Evolutionary conservation across 1,284 basidiomycete genomes (phyloP).

Genomic region (Microbotryum intermedium): DNA sequence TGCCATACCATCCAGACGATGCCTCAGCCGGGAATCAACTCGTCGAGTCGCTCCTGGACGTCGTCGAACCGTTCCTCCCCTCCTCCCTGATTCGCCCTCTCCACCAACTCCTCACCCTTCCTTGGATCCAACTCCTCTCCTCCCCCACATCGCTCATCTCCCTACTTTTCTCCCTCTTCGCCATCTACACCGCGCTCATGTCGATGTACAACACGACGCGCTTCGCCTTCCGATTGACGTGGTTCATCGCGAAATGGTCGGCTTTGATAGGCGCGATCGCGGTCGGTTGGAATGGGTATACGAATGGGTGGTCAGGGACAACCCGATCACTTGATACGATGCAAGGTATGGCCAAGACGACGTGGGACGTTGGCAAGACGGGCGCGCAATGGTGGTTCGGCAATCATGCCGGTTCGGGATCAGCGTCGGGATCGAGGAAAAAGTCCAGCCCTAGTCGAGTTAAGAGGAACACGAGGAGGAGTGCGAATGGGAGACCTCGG

Average conservation of each 20-base stretch:
- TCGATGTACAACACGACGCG: slow-evolving; percentile 64
- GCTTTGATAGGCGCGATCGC: slow-evolving; percentile 48
- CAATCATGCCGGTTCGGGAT: background rate
- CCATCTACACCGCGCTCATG: slow-evolving; percentile 60
- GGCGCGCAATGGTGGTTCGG: slow-evolving; percentile 12
- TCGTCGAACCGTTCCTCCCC: slow-evolving; percentile 9
- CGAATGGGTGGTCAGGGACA: slow-evolving; percentile 6
- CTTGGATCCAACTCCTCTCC: background rate
- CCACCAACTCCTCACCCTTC: slow-evolving; percentile 6
- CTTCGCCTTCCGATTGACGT: slow-evolving; percentile 56
- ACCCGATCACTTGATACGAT: slow-evolving; percentile 2
- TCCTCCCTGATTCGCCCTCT: slow-evolving; percentile 2
- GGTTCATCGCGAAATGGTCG: slow-evolving; percentile 68
- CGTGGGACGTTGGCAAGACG: slow-evolving; percentile 9
- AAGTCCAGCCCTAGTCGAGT: background rate
- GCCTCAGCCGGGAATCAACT: too few species aligned
- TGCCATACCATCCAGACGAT: too few species aligned
- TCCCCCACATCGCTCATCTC: slow-evolving; percentile 48
- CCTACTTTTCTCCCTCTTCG: slow-evolving; percentile 59
- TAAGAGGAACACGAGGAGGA: background rate
- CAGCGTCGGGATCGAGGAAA: background rate
- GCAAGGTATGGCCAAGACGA: background rate
- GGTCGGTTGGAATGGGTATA: slow-evolving; percentile 8
- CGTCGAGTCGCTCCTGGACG: too few species aligned
- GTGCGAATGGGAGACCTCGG: background rate